phyloP scores from a whole-genome alignment of 192 early-diverging fungal species.

The Coemansia sp. region DNA sequence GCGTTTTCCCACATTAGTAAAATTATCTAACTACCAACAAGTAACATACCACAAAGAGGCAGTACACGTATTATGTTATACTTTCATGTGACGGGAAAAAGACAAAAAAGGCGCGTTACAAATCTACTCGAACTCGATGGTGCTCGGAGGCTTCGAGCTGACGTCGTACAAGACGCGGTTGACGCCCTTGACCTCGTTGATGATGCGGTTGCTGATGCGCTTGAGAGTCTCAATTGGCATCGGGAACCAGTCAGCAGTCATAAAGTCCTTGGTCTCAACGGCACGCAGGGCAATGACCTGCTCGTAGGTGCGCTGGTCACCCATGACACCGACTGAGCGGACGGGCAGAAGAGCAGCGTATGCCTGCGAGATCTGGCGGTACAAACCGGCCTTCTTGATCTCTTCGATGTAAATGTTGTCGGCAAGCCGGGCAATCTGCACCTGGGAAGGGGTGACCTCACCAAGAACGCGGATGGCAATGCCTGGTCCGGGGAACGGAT shows the following conservation, averaged over 20 bases:
- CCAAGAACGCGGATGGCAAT: conserved; percentile 97
- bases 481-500: conserved; percentile 99
- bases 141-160: conserved; percentile 96
- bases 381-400: conserved; percentile 96
- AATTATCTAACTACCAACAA: too few relatives aligned
- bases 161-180: conserved; percentile 98
- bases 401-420: conserved; percentile 99
- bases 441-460: conserved; percentile 90
- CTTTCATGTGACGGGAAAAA: too few relatives aligned
- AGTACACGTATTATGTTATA: too few relatives aligned
- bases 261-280: conserved; percentile 95
- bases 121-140: conserved; percentile 93
- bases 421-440: conserved; percentile 91
- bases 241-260: conserved; percentile 96
- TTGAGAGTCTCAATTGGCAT: conserved; percentile 88
- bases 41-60: too few relatives aligned
- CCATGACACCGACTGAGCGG: conserved; percentile 98
- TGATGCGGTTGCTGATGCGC: conserved; percentile 91
- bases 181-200: conserved; percentile 98
- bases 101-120: too few relatives aligned
- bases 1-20: too few relatives aligned
- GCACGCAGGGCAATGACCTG: conserved; percentile 97
- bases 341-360: conserved; percentile 95
- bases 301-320: conserved; percentile 98
- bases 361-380: conserved; percentile 96